phyloP scores from a whole-genome alignment of 768 basidiomycete species.

The Cystobasidium onofrii region DNA sequence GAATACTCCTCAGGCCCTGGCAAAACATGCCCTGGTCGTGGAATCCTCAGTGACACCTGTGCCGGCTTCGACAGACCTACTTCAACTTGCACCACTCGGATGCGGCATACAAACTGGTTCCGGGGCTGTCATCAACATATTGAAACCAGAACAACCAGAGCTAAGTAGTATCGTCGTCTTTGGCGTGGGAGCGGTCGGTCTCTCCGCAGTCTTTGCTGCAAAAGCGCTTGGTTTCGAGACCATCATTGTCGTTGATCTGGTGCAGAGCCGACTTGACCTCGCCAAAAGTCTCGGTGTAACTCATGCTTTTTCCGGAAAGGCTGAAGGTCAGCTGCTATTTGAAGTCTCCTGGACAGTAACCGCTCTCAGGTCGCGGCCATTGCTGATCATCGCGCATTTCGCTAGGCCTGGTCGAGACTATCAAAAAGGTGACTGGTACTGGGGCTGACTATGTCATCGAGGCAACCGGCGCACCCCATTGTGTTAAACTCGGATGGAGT shows the following conservation, averaged over 20 bases:
- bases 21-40: conserved; percentile 36
- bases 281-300: conserved; percentile 37
- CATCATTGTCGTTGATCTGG: conserved; percentile 40
- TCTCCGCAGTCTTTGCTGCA: conserved; percentile 39
- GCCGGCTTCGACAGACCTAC: conserved; percentile 27
- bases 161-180: conserved; percentile 32
- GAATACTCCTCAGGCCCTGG: conserved; percentile 28
- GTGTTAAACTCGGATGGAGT: conserved; percentile 32
- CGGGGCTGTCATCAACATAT: conserved; percentile 36
- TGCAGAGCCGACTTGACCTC: conserved; percentile 16
- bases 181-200: conserved; percentile 40
- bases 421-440: conserved; percentile 33
- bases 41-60: conserved; percentile 37
- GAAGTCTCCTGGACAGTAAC: neutral
- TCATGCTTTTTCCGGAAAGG: conserved; percentile 31
- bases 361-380: neutral
- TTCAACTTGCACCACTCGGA: conserved; percentile 34
- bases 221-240: conserved; percentile 27
- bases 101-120: conserved; percentile 39
- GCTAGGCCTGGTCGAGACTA: conserved; percentile 11
- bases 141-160: conserved; percentile 4
- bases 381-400: neutral
- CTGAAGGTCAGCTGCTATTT: neutral
- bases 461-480: conserved; percentile 32
- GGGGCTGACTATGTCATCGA: conserved; percentile 37